A percentile compares a stretch with the other conserved stretches of the same genome.
These are phyloP conservation scores for Lactifluus piperatus DNA, from an alignment of 768 basidiomycete species.

Conservation along the genomic window DNA sequence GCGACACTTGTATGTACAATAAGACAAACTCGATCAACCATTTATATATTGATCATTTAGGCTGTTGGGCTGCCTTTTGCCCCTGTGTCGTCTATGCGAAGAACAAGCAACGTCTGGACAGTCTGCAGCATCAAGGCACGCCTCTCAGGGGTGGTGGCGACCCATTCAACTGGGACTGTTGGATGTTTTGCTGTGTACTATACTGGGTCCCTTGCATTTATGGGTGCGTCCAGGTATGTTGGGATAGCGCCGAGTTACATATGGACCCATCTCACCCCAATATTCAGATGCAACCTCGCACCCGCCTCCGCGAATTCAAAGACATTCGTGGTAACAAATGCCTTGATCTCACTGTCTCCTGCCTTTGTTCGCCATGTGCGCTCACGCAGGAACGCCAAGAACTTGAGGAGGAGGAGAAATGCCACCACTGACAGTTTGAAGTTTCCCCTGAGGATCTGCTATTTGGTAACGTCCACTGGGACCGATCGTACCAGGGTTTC, in stretches of 20 bases:
- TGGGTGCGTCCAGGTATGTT: neutral
- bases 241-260: neutral
- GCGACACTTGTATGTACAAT: neutral
- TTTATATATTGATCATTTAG: neutral
- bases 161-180: neutral
- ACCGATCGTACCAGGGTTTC: too few species aligned
- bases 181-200: neutral
- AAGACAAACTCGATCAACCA: neutral
- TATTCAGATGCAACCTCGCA: neutral
- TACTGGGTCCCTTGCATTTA: neutral
- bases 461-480: too few species aligned
- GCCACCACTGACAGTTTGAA: too few species aligned
- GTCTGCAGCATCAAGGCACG: slow-evolving; percentile 29
- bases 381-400: neutral
- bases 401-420: too few species aligned
- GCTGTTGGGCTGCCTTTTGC: slow-evolving; percentile 23
- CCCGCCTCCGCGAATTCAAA: neutral
- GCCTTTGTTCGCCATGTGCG: neutral
- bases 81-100: slow-evolving; percentile 35
- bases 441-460: too few species aligned
- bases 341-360: neutral
- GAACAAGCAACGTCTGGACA: slow-evolving; percentile 33
- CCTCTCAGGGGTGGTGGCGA: slow-evolving; percentile 23
- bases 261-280: neutral
- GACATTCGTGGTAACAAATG: neutral